Evolutionary conservation across 495 filamentous ascomycete genomes (phyloP).

Genomic region (Parathielavia hyrcaniae): DNA sequence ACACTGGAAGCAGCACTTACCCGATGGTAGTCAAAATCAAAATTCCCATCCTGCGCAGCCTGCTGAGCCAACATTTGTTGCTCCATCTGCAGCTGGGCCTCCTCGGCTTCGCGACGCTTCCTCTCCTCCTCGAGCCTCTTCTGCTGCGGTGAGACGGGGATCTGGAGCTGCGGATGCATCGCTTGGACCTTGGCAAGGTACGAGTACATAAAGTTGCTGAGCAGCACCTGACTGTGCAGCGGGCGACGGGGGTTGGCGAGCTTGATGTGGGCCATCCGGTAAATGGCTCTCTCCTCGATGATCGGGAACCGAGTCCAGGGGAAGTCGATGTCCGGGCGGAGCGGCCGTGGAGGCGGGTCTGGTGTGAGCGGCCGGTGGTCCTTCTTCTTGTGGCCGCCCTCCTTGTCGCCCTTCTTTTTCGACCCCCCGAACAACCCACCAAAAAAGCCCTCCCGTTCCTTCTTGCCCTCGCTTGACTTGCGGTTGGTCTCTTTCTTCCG

Average conservation of each 20-base stretch:
- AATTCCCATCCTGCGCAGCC: constrained; percentile 37
- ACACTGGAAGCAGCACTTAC: constrained; percentile 31
- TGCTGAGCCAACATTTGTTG: constrained; percentile 43
- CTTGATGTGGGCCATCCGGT: constrained; percentile 98
- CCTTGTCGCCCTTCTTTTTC: constrained; percentile 66
- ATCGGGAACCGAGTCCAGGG: constrained; percentile 95
- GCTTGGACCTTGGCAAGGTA: constrained; percentile 98
- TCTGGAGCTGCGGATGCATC: constrained; percentile 88
- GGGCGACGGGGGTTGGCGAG: constrained; percentile 91
- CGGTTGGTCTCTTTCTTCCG: constrained; percentile 72
- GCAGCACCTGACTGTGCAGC: constrained; percentile 88
- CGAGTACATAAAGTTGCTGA: constrained; percentile 99
- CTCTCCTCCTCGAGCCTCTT: constrained; percentile 58
- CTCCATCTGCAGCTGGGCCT: constrained; percentile 37
- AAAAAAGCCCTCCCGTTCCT: constrained; percentile 78
- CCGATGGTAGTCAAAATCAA: constrained; percentile 49
- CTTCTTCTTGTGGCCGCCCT: constrained; percentile 62
- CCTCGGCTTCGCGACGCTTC: constrained; percentile 58
- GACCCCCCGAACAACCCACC: constrained; percentile 84
- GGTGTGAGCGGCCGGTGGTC: constrained; percentile 71
- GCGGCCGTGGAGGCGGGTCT: constrained; percentile 62
- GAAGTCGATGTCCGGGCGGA: constrained; percentile 84
- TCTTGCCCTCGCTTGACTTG: constrained; percentile 73
- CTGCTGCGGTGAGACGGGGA: constrained; percentile 60
- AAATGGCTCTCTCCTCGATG: constrained; percentile 93